phyloP scores from a whole-genome alignment of 129 eudicot species.

The Rutidosis leptorrhynchoides region DNA sequence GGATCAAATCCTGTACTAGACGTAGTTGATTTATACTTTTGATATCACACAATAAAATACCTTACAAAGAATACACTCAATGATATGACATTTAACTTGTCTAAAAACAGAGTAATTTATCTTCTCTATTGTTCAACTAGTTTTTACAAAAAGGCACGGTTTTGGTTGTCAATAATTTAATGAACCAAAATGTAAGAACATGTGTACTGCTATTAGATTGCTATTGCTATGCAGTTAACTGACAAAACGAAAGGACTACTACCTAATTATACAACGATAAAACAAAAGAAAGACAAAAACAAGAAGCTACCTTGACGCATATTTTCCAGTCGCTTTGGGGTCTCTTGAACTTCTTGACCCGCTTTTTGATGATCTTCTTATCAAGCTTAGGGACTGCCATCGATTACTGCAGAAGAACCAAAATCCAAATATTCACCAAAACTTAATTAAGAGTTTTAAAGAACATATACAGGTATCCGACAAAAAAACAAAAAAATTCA shows the following conservation, averaged over 20 bases:
- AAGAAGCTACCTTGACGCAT: constrained; percentile 58
- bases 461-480: not conserved
- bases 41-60: not conserved
- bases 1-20: not conserved
- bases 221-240: not conserved
- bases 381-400: constrained; percentile 80
- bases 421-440: not conserved
- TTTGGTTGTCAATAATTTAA: not conserved
- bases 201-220: not conserved
- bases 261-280: too few species aligned
- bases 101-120: not conserved
- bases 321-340: constrained; percentile 70
- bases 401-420: constrained; percentile 19
- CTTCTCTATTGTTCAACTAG: not conserved
- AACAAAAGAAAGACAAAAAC: not conserved
- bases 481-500: not conserved
- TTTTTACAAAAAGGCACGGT: not conserved
- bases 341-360: constrained; percentile 83
- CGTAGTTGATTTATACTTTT: not conserved
- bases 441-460: too few species aligned
- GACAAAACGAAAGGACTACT: not conserved
- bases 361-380: constrained; percentile 85
- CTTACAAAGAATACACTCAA: not conserved
- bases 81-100: not conserved
- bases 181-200: not conserved